Evolutionary conservation across 108 stramenopile species (phyloP).

Genomic region (Cyclotella cryptica): DNA sequence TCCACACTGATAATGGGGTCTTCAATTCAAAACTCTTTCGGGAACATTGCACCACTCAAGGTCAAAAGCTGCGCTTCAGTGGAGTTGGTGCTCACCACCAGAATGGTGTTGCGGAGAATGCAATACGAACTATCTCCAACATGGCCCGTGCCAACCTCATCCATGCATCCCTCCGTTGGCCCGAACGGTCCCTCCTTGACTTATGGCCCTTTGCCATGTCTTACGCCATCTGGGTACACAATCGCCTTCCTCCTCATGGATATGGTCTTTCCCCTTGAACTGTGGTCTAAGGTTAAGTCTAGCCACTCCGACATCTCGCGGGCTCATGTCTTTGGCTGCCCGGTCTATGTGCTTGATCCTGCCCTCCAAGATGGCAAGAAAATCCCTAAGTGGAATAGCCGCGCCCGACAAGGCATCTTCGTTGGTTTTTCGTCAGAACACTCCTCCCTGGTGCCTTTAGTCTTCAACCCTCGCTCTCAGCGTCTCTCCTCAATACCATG

Average conservation of each 20-base stretch:
- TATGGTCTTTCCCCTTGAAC: constrained; percentile 38
- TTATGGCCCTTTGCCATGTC: constrained; percentile 58
- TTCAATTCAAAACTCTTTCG: not conserved
- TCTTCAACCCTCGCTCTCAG: constrained; percentile 44
- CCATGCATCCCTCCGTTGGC: constrained; percentile 50
- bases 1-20: constrained; percentile 22
- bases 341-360: constrained; percentile 64
- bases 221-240: constrained; percentile 39
- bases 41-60: not conserved
- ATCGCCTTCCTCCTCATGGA: constrained; percentile 33
- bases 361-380: constrained; percentile 69
- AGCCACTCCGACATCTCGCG: constrained; percentile 25
- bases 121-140: constrained; percentile 11
- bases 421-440: constrained; percentile 21
- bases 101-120: constrained; percentile 51
- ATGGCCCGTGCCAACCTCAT: constrained; percentile 53
- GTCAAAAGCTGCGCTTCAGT: constrained; percentile 13
- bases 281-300: not conserved
- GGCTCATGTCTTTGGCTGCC: constrained; percentile 59
- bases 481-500: constrained; percentile 58
- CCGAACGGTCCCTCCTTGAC: constrained; percentile 15
- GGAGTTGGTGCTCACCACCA: constrained; percentile 55
- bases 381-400: constrained; percentile 61
- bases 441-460: constrained; percentile 37
- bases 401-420: constrained; percentile 44